These are phyloP conservation scores for Pholiota conissans DNA, from an alignment of 768 basidiomycete species.

Conservation along the genomic window DNA sequence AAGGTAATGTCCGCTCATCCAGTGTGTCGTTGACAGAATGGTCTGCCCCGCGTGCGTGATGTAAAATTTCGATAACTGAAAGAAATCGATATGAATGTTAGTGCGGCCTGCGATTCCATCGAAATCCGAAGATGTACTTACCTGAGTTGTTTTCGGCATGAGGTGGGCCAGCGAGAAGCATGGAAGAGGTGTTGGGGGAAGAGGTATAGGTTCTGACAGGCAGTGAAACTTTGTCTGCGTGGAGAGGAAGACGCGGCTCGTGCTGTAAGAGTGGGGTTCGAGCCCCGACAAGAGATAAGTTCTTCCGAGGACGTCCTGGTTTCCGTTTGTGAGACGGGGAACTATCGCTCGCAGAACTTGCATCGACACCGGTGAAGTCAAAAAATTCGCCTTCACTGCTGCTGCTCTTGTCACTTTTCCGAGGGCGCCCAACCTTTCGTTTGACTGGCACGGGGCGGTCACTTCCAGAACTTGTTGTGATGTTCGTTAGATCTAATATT, in stretches of 20 bases:
- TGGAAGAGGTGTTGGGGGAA: neutral
- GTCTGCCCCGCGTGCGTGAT: neutral
- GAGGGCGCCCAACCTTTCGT: neutral
- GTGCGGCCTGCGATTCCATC: neutral
- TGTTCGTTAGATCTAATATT: too few species aligned
- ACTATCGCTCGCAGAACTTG: neutral
- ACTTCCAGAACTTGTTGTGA: neutral
- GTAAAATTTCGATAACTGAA: neutral
- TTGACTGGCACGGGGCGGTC: neutral
- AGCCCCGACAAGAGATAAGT: neutral
- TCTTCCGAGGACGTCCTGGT: conserved; percentile 14
- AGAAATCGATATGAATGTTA: neutral
- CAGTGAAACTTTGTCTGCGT: neutral
- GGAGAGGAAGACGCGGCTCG: neutral
- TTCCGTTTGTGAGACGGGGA: conserved; percentile 13
- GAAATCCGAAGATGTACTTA: conserved; percentile 2
- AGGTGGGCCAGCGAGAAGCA: neutral
- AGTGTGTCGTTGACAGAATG: neutral
- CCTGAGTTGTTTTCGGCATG: conserved; percentile 1
- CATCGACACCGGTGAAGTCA: conserved; percentile 3
- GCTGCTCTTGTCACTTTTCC: neutral
- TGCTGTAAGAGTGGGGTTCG: neutral
- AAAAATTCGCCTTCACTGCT: conserved; percentile 3
- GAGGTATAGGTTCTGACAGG: neutral
- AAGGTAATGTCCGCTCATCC: neutral